Base-by-base conservation (phyloP, 768 basidiomycete species). In the Steccherinum ochraceum region DNA sequence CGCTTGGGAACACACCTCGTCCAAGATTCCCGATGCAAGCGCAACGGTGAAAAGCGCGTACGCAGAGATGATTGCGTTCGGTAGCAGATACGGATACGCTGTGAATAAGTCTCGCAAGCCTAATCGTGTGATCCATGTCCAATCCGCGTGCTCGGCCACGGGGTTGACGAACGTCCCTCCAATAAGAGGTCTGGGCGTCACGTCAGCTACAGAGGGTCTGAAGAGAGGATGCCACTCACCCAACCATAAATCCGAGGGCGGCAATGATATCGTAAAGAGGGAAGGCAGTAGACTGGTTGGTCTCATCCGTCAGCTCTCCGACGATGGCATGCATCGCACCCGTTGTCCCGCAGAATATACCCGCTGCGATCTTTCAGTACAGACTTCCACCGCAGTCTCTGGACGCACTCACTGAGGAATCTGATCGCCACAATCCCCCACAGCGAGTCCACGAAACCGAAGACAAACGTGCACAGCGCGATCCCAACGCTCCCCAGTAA, bases 141-240 rank as follows among this genome's bases (percentile, higher is more conserved):
- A 51, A 1, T 55, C 49, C 1, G 79, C 75, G 56, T 72, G 78
- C 54, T 73, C 70, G 19, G 67, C 64, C 13, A 58, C 75, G 0
- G 82, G 81, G 54, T 78, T 72, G 3, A 79, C 75, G 48, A 85
- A 72, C 1, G 71, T 69, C 1, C 83, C 85, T 35, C 84, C 85
- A 25, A 86, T 72, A 3, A 85, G 59, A 2, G 83, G 81, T 1
- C 83, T 82, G 58, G 20, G 41, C 16, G 52, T 0, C 10, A 18
- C 4, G 23, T 46, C 19, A 30, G 49, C 39, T 24, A 21, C 19
- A 44, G 39, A 53, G 27, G 46, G 11, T 26, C 19, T 26, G 19
- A 51, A 21, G n/a, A 16, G 53, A 53, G 56, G n/a, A 26, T 52
- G 47, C 18, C 10, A 44, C 65, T 5, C 52, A 81, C 79, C 80